These are phyloP conservation scores for Cercospora sesami DNA, from an alignment of 2,329 filamentous ascomycete species.

Conservation along the genomic window DNA sequence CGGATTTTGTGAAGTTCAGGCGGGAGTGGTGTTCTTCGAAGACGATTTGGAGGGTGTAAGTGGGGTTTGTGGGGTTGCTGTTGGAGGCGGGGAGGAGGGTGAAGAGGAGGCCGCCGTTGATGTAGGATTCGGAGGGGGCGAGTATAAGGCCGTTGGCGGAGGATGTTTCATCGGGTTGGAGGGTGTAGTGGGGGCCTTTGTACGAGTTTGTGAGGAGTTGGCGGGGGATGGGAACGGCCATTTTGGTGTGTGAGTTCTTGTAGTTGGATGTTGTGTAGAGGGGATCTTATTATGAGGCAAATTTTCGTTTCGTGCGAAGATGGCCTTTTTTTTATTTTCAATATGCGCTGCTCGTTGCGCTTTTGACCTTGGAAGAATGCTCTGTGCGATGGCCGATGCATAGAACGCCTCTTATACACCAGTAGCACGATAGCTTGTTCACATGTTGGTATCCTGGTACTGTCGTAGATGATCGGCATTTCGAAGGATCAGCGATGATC, in stretches of 20 bases:
- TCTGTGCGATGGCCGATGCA: not conserved
- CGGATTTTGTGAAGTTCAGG: not conserved
- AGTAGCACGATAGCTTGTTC: not conserved
- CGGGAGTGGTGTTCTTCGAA: not conserved
- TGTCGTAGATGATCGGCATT: not conserved
- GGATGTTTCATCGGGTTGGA: not conserved
- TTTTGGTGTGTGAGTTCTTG: not conserved
- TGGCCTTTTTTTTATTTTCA: not conserved
- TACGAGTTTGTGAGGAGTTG: not conserved
- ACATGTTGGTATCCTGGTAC: not conserved
- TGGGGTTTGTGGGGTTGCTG: not conserved
- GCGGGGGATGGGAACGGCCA: not conserved
- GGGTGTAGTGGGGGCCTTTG: not conserved
- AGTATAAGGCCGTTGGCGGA: not conserved
- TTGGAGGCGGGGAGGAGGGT: not conserved
- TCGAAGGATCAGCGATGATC: not conserved
- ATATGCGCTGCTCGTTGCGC: not conserved
- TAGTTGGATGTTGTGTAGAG: not conserved
- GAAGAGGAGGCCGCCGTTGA: not conserved
- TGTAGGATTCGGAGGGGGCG: not conserved
- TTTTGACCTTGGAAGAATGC: not conserved
- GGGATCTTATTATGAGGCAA: not conserved
- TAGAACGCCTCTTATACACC: not conserved
- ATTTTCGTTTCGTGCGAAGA: not conserved
- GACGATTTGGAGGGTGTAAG: not conserved